phyloP scores from a whole-genome alignment of 305 asterid genomes.

The Euphrasia arctica region DNA sequence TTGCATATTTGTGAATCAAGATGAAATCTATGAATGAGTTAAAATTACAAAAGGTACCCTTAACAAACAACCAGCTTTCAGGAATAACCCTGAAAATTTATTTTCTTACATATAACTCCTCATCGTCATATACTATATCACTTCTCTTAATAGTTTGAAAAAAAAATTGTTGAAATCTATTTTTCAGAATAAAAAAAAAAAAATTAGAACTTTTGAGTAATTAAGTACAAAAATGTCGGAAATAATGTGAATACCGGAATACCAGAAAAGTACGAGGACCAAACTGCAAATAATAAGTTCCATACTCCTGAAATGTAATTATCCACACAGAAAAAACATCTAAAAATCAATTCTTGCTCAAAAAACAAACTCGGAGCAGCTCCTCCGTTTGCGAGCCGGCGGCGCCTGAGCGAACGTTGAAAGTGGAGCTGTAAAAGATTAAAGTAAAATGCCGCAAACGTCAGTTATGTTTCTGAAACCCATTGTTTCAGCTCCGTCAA shows the following conservation, averaged over 20 bases:
- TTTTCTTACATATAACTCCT: too few species aligned
- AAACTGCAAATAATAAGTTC: conserved; percentile 9
- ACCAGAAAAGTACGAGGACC: conserved; percentile 14
- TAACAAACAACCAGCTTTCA: too few species aligned
- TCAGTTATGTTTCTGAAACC: conserved; percentile 59
- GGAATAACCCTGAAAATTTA: too few species aligned
- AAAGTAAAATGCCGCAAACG: conserved; percentile 50
- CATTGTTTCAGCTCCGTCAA: conserved; percentile 55
- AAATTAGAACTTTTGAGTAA: too few species aligned
- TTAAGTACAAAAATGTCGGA: too few species aligned
- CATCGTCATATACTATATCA: too few species aligned
- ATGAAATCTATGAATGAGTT: too few species aligned
- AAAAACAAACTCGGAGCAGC: neutral
- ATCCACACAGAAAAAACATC: conserved; percentile 32
- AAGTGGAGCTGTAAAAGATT: conserved; percentile 8
- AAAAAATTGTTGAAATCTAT: too few species aligned
- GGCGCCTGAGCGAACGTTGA: conserved; percentile 14
- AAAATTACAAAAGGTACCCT: too few species aligned
- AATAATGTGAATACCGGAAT: neutral
- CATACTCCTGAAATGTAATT: conserved; percentile 19
- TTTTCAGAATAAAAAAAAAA: too few species aligned
- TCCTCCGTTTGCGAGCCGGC: conserved; percentile 25
- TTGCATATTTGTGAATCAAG: too few species aligned
- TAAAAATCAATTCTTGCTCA: conserved; percentile 24
- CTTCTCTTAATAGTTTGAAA: too few species aligned